Evolutionary conservation across 495 filamentous ascomycete species (phyloP).

Genomic region (Neurospora sp.): DNA sequence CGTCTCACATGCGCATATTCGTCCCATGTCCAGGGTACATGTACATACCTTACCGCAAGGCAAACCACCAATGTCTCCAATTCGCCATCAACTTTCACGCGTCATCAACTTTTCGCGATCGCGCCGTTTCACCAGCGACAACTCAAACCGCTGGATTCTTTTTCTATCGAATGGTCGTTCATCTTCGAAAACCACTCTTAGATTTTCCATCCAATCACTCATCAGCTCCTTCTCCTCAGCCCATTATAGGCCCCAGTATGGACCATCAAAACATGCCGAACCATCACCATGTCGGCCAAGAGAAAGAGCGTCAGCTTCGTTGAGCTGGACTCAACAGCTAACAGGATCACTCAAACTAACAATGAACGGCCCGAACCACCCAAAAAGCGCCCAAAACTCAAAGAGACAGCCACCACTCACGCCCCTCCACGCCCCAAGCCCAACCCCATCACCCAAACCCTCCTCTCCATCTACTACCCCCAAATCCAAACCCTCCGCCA

Average conservation of each 20-base stretch:
- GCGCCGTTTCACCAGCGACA: not conserved
- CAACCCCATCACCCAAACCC: constrained; percentile 42
- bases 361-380: not conserved
- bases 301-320: not conserved
- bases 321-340: not conserved
- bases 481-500: constrained; percentile 58
- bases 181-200: no score
- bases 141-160: not conserved
- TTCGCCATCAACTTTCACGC: not conserved
- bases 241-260: not conserved
- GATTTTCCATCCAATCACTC: not conserved
- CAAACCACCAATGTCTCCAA: not conserved
- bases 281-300: not conserved
- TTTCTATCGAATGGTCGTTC: no score
- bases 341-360: not conserved
- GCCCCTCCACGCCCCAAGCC: not conserved
- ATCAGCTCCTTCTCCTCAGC: not conserved
- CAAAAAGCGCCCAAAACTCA: not conserved
- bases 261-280: not conserved
- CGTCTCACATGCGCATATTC: not conserved
- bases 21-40: not conserved
- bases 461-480: constrained; percentile 67
- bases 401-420: not conserved
- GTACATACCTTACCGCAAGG: not conserved
- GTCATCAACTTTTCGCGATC: not conserved